Evolutionary conservation across 2,329 filamentous ascomycete species (phyloP), one percentile per base, ranked within the genome.

Genomic region (Fusarium caatingaense): DNA sequence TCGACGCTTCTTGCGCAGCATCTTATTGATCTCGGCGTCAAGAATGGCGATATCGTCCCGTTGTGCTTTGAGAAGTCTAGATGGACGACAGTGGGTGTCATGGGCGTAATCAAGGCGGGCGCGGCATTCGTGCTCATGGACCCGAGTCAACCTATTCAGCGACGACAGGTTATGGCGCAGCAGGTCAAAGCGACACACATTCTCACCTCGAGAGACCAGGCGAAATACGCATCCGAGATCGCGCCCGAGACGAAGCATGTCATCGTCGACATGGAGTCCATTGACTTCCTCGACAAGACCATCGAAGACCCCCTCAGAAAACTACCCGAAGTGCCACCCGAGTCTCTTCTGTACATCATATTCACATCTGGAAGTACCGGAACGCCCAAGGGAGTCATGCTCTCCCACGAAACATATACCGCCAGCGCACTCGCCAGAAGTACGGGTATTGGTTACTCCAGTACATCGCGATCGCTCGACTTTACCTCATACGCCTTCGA

Each of bases 361-460:
- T 91, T 90, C 74, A 91, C 88, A 13, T 90, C 88, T 1, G 88
- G 88, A 16, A 90, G 87, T 63, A 91, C 89, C 0, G 88, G 89
- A 9, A 85, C 84, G 62, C 89, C 88, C 3, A 91, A 91, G 78
- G 89, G 88, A 23, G 88, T 90, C 6, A 81, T 89, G 47, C 80
- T 85, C 60, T 81, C 81, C 3, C 84, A 86, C 62, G 78, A 76
- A 34, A 84, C 83, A 56, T 85, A 83, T 61, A 82, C 82, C 30
- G 84, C 82, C 48, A 83, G 83, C 32, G 66, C 69, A 10, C 55
- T 68, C 18, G 73, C 62, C 6, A 55, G 69, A 32, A 64, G 67
- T 41, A 64, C 78, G 5, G 78, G 79, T 12, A 79, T 85, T 23
- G 79, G 81, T 18, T 83, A 84, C 67, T 76, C 76, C 1, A 69